A percentile compares a stretch with the other conserved stretches of the same genome.
phyloP scores from a whole-genome alignment of 345 rosid genomes.

The Cardamine resedifolia region DNA sequence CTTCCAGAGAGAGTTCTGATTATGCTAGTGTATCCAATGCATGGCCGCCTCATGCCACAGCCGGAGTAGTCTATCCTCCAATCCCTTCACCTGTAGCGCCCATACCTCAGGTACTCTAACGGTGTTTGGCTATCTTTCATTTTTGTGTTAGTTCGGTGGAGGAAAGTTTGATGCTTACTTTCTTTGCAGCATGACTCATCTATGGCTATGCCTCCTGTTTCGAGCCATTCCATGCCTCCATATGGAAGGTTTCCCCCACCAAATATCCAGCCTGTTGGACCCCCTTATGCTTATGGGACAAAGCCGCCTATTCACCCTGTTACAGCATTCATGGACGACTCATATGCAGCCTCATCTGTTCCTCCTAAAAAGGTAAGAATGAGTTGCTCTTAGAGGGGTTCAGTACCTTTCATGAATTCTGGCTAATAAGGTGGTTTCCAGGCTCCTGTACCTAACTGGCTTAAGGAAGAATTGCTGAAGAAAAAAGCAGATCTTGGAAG shows the following conservation, averaged over 20 bases:
- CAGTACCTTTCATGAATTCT: constrained; percentile 21
- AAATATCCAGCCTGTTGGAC: constrained; percentile 59
- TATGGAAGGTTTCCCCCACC: constrained; percentile 72
- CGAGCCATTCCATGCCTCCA: constrained; percentile 62
- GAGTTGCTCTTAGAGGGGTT: not conserved
- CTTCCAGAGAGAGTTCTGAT: constrained; percentile 54
- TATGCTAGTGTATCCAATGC: constrained; percentile 53
- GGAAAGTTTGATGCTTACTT: constrained; percentile 27
- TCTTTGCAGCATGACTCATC: constrained; percentile 67
- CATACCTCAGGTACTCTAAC: constrained; percentile 58
- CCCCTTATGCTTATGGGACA: constrained; percentile 52
- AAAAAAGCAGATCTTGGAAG: constrained; percentile 66
- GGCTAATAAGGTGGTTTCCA: constrained; percentile 42
- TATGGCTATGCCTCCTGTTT: constrained; percentile 49
- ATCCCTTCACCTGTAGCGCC: constrained; percentile 53
- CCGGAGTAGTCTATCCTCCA: constrained; percentile 59
- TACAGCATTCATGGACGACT: constrained; percentile 65
- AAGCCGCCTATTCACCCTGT: constrained; percentile 62
- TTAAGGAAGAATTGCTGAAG: constrained; percentile 89
- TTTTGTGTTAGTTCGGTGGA: not conserved
- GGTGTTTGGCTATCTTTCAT: not conserved
- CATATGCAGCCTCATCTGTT: constrained; percentile 62
- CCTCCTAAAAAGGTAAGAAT: constrained; percentile 73
- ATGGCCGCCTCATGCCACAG: constrained; percentile 60
- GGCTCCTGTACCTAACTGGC: constrained; percentile 97